Percentiles rank a stretch among this genome's conserved stretches.
These are phyloP conservation scores for Aspergillus jensenii DNA, from an alignment of 2,329 filamentous ascomycete species.

Conservation along the genomic window DNA sequence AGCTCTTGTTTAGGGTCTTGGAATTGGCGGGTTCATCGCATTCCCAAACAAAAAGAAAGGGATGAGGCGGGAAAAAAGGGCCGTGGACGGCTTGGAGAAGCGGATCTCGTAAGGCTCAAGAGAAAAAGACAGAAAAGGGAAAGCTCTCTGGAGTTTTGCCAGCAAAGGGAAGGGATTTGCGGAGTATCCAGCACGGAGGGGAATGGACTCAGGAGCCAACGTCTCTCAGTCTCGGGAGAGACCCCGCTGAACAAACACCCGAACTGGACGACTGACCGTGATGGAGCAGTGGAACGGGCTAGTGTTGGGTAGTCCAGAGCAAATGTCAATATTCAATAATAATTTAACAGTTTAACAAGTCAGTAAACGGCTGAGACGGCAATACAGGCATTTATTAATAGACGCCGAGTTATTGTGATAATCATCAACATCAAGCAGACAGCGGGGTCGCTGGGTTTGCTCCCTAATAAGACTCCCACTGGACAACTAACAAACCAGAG, in stretches of 20 bases:
- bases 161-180: conserved; percentile 11
- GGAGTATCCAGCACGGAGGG: background rate
- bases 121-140: background rate
- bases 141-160: background rate
- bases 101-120: conserved; percentile 1
- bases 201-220: background rate
- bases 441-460: background rate
- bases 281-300: background rate
- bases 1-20: conserved; percentile 10
- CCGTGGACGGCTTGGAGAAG: conserved; percentile 1
- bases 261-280: background rate
- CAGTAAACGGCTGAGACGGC: no score
- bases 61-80: conserved; percentile 1
- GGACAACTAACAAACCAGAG: no score
- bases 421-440: background rate
- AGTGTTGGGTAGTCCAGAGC: background rate
- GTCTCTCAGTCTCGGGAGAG: conserved; percentile 11
- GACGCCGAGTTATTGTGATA: background rate
- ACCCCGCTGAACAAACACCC: conserved; percentile 4
- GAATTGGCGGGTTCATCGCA: conserved; percentile 10
- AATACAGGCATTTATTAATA: background rate
- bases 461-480: background rate
- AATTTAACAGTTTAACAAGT: no score
- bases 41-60: conserved; percentile 3
- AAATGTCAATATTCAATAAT: no score